phyloP scores from a whole-genome alignment of 768 basidiomycete species.

The Mycena chlorophos region DNA sequence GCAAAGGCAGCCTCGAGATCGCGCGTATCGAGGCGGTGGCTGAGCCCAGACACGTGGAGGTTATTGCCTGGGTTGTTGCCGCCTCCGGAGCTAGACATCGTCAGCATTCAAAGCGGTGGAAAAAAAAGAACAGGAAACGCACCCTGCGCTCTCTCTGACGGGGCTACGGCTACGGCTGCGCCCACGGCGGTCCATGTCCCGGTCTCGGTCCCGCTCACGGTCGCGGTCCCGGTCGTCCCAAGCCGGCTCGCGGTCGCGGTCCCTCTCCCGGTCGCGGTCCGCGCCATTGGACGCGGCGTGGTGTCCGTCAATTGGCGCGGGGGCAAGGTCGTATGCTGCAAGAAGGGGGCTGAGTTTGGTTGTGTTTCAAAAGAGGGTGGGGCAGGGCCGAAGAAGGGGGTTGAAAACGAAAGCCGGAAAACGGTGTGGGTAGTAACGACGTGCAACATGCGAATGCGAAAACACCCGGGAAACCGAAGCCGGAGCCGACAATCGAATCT shows the following conservation, averaged over 20 bases:
- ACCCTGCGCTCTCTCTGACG: conserved; percentile 50
- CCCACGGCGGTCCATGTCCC: not conserved
- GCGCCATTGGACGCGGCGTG: not conserved
- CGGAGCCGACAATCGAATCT: too few relatives aligned
- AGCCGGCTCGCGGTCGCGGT: not conserved
- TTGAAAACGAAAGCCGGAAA: too few relatives aligned
- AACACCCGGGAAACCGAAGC: too few relatives aligned
- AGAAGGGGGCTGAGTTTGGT: not conserved
- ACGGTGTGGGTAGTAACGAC: too few relatives aligned
- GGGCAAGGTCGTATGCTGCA: not conserved
- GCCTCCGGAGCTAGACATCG: conserved; percentile 40
- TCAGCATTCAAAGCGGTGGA: not conserved
- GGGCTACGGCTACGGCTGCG: conserved; percentile 83
- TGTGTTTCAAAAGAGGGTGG: too few relatives aligned
- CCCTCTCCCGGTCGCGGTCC: not conserved
- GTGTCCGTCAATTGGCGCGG: not conserved
- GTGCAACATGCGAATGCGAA: too few relatives aligned
- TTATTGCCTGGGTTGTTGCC: conserved; percentile 70
- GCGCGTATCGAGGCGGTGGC: conserved; percentile 67
- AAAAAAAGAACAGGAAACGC: conserved; percentile 5
- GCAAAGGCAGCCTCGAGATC: conserved; percentile 87
- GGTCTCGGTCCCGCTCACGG: conserved; percentile 48
- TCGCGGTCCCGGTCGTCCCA: conserved; percentile 35
- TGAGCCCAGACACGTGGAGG: conserved; percentile 60
- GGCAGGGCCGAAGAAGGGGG: too few relatives aligned